Conservation (phyloP, 208 protist genomes). For the Trypanosoma avium region DNA sequence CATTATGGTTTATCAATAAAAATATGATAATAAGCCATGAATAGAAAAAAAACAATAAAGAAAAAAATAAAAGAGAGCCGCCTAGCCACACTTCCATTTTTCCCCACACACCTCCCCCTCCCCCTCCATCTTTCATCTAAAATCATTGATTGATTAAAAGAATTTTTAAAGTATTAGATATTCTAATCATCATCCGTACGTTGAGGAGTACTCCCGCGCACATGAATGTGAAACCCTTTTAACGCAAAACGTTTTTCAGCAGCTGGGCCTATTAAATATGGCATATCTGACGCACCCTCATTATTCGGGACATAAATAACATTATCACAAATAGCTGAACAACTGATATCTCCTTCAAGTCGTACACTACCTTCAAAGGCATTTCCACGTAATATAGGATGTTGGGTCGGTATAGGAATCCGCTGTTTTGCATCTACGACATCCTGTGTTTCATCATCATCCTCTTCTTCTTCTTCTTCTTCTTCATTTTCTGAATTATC, state of each 20-base stretch:
- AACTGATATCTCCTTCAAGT: constrained; percentile 64
- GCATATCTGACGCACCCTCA: not conserved
- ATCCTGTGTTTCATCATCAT: constrained; percentile 34
- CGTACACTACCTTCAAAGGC: constrained; percentile 61
- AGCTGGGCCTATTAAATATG: constrained; percentile 10
- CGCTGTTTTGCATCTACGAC: constrained; percentile 49
- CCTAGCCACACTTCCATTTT: too few species aligned
- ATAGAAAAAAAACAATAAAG: too few species aligned
- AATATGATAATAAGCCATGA: too few species aligned
- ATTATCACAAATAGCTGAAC: constrained; percentile 69
- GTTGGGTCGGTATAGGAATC: constrained; percentile 43
- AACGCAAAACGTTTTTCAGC: constrained; percentile 25
- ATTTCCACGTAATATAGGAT: constrained; percentile 57
- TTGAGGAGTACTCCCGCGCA: constrained; percentile 20
- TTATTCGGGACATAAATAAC: constrained; percentile 48
- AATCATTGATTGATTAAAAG: not conserved
- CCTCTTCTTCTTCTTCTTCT: constrained; percentile 29
- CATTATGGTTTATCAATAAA: too few species aligned
- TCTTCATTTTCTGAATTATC: constrained; percentile 3
- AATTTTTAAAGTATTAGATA: not conserved
- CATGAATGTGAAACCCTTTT: constrained; percentile 29
- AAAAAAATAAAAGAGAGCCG: too few species aligned
- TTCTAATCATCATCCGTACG: constrained; percentile 11
- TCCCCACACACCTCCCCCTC: too few species aligned
- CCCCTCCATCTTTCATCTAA: not conserved